Evolutionary conservation across 2,329 filamentous ascomycete genomes (phyloP).

Genomic region (Parascedosporium putredinis): DNA sequence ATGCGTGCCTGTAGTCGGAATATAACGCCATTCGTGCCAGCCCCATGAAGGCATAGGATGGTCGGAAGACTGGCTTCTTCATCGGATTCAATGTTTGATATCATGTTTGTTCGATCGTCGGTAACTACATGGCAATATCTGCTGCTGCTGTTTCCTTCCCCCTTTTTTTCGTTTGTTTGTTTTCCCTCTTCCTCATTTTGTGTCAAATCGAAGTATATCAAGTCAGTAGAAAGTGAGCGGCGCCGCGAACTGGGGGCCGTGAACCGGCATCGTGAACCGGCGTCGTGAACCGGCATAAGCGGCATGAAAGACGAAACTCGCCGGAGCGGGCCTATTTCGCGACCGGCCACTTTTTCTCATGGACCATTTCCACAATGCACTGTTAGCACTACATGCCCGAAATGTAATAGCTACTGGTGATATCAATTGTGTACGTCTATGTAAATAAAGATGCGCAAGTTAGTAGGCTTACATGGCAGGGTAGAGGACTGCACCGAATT

Average conservation of each 20-base stretch:
- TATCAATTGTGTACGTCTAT: slow-evolving; percentile 1
- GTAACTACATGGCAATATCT: not conserved
- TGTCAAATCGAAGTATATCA: not conserved
- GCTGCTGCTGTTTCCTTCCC: no score
- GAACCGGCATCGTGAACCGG: no score
- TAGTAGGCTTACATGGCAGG: slow-evolving; percentile 1
- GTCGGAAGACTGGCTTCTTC: not conserved
- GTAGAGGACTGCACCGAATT: slow-evolving; percentile 3
- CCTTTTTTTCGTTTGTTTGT: not conserved
- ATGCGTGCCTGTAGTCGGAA: not conserved
- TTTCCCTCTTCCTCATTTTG: no score
- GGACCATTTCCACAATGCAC: slow-evolving; percentile 2
- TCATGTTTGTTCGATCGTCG: not conserved
- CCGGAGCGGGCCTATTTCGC: slow-evolving; percentile 1
- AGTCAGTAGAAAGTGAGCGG: not conserved
- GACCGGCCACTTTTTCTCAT: slow-evolving; percentile 4
- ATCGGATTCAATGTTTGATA: not conserved
- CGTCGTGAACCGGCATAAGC: not conserved
- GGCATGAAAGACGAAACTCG: slow-evolving; percentile 1
- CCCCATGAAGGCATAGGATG: not conserved
- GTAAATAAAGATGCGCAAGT: slow-evolving; percentile 2
- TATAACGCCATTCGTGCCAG: not conserved
- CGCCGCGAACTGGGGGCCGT: no score
- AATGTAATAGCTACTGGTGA: slow-evolving; percentile 1
- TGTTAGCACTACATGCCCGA: not conserved